Evolutionary conservation across 2,329 filamentous ascomycete genomes (phyloP).

Genomic region (Penicillium sp.): DNA sequence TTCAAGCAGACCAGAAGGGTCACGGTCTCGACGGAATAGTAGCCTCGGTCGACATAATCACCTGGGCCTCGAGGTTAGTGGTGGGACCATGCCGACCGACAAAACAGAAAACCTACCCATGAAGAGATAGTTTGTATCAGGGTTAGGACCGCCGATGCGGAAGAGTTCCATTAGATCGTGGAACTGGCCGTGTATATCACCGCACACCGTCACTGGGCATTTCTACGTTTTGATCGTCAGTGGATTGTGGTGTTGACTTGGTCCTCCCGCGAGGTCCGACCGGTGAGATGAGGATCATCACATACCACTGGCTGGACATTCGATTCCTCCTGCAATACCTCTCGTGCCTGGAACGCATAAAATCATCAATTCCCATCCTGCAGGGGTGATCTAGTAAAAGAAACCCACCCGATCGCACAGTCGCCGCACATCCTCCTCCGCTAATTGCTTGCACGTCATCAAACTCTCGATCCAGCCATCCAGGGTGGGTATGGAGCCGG

Average conservation of each 20-base stretch:
- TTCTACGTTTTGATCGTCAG: constrained; percentile 57
- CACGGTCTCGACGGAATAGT: constrained; percentile 98
- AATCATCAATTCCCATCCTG: constrained; percentile 16
- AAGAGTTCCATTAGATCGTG: constrained; percentile 99
- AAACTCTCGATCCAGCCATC: constrained; percentile 98
- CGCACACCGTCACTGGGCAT: constrained; percentile 97
- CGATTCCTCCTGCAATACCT: constrained; percentile 94
- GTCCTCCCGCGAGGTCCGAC: constrained; percentile 8
- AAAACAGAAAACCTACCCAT: constrained; percentile 65
- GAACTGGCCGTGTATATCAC: constrained; percentile 98
- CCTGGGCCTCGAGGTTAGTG: constrained; percentile 48
- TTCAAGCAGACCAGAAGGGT: constrained; percentile 94
- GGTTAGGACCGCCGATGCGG: constrained; percentile 96
- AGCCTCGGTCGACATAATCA: constrained; percentile 97
- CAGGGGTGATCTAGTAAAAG: constrained; percentile 7
- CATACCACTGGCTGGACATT: constrained; percentile 98
- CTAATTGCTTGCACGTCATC: constrained; percentile 97
- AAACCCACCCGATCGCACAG: constrained; percentile 88
- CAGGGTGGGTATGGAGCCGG: constrained; percentile 82
- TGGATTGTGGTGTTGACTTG: constrained; percentile 1
- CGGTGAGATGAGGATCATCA: constrained; percentile 20
- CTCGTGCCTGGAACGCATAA: constrained; percentile 63
- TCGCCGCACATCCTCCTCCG: constrained; percentile 88
- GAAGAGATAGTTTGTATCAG: constrained; percentile 98
- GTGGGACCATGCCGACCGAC: constrained; percentile 3